Evolutionary conservation across 176 grass and related monocot genomes (phyloP).

Genomic region (Zizania latifolia): DNA sequence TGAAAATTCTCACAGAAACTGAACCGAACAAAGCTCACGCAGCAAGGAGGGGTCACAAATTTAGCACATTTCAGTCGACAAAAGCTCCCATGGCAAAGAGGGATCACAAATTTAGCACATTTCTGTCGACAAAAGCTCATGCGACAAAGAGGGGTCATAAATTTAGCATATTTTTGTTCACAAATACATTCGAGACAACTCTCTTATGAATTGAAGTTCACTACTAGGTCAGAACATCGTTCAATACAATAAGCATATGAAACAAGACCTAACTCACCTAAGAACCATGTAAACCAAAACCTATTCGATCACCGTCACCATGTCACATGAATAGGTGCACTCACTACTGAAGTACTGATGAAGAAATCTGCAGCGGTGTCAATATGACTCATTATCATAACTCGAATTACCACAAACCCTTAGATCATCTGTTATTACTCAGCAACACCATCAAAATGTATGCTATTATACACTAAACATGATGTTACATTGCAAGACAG

Average conservation of each 20-base stretch:
- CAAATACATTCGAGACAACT: no score
- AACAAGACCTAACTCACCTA: background rate
- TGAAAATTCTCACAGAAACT: no score
- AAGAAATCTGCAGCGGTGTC: background rate
- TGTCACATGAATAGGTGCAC: background rate
- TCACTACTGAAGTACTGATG: background rate
- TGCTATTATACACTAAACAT: background rate
- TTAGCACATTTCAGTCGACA: no score
- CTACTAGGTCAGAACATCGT: no score
- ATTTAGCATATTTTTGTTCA: no score
- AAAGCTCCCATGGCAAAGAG: no score
- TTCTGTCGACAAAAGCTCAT: no score
- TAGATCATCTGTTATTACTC: background rate
- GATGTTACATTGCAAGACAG: slow-evolving; percentile 19
- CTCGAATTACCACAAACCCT: background rate
- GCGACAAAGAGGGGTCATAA: no score
- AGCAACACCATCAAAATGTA: slow-evolving; percentile 14
- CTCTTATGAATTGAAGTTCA: no score
- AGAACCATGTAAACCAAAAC: background rate
- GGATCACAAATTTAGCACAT: no score
- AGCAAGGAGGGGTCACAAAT: no score
- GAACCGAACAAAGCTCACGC: no score
- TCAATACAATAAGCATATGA: background rate
- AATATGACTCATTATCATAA: background rate
- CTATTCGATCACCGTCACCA: background rate